These are phyloP conservation scores for Ogataea polymorpha DNA, from an alignment of 805 yeast genomes.

Conservation along the genomic window DNA sequence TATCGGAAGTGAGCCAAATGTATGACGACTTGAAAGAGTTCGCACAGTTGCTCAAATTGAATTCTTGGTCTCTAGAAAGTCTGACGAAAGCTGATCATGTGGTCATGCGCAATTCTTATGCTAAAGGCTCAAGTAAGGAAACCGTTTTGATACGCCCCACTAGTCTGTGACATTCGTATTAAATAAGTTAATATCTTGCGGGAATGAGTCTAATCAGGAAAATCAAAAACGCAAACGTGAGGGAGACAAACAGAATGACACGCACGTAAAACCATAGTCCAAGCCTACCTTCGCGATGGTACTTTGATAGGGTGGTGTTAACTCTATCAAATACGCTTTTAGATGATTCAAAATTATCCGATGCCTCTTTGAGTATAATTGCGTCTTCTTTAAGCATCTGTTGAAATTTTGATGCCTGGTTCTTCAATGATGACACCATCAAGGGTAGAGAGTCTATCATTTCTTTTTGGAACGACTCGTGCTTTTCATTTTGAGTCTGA, in stretches of 20 bases:
- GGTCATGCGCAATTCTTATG: slow-evolving; percentile 20
- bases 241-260: slow-evolving; percentile 21
- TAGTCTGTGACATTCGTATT: neutral
- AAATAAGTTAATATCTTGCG: slow-evolving; percentile 31
- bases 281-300: slow-evolving; percentile 33
- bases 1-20: too few species aligned
- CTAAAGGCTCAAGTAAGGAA: slow-evolving; percentile 27
- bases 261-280: slow-evolving; percentile 34
- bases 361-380: slow-evolving; percentile 31
- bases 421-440: slow-evolving; percentile 29
- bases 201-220: slow-evolving; percentile 31
- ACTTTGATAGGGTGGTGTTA: slow-evolving; percentile 26
- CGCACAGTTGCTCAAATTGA: too few species aligned
- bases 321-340: slow-evolving; percentile 29
- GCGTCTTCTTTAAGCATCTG: slow-evolving; percentile 33
- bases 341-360: slow-evolving; percentile 32
- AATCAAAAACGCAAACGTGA: slow-evolving; percentile 26
- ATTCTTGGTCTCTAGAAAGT: slow-evolving; percentile 1
- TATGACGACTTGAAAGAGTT: too few species aligned
- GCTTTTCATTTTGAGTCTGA: slow-evolving; percentile 29
- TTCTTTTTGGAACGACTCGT: slow-evolving; percentile 33
- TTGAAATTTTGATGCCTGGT: slow-evolving; percentile 34
- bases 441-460: slow-evolving; percentile 31
- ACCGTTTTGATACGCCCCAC: slow-evolving; percentile 25
- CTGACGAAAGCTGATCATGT: slow-evolving; percentile 16